These are phyloP conservation scores for Penicillium sclerotigenum DNA, from an alignment of 2,329 filamentous ascomycete genomes.

Conservation along the genomic window DNA sequence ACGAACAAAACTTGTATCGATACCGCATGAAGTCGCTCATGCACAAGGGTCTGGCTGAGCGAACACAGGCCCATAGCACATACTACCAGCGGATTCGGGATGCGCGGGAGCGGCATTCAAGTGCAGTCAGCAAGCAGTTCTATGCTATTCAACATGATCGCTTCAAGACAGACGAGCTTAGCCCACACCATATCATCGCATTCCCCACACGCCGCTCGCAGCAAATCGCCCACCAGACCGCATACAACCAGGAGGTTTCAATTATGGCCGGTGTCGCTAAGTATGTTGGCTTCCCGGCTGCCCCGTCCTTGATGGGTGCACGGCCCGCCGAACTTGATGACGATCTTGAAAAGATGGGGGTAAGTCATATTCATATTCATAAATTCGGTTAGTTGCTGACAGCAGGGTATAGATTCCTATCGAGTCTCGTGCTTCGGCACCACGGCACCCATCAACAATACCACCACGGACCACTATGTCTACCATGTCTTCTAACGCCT, in stretches of 20 bases:
- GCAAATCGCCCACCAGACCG: slow-evolving; percentile 77
- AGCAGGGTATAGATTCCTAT: slow-evolving; percentile 26
- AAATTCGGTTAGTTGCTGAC: slow-evolving; percentile 5
- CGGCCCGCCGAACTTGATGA: slow-evolving; percentile 73
- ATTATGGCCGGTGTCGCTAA: slow-evolving; percentile 87
- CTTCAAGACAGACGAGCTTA: slow-evolving; percentile 70
- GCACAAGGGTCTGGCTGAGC: slow-evolving; percentile 72
- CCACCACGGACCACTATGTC: slow-evolving; percentile 31
- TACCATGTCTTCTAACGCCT: slow-evolving; percentile 33
- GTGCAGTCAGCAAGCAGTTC: slow-evolving; percentile 81
- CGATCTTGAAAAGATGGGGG: slow-evolving; percentile 84
- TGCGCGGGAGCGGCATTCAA: slow-evolving; percentile 73
- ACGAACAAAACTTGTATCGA: slow-evolving; percentile 69
- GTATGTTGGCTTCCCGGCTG: slow-evolving; percentile 92
- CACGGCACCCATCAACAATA: slow-evolving; percentile 26
- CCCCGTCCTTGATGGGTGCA: slow-evolving; percentile 75
- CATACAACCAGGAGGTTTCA: slow-evolving; percentile 94
- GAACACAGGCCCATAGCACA: slow-evolving; percentile 82
- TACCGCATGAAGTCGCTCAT: slow-evolving; percentile 72
- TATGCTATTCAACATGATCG: slow-evolving; percentile 90
- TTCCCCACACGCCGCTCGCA: slow-evolving; percentile 75
- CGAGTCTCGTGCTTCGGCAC: slow-evolving; percentile 25
- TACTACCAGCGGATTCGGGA: slow-evolving; percentile 86
- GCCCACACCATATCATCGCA: slow-evolving; percentile 76
- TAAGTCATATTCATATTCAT: slow-evolving; percentile 49